Evolutionary conservation across 2,329 filamentous ascomycete genomes (phyloP).

Genomic region (Aspergillus amoenus): DNA sequence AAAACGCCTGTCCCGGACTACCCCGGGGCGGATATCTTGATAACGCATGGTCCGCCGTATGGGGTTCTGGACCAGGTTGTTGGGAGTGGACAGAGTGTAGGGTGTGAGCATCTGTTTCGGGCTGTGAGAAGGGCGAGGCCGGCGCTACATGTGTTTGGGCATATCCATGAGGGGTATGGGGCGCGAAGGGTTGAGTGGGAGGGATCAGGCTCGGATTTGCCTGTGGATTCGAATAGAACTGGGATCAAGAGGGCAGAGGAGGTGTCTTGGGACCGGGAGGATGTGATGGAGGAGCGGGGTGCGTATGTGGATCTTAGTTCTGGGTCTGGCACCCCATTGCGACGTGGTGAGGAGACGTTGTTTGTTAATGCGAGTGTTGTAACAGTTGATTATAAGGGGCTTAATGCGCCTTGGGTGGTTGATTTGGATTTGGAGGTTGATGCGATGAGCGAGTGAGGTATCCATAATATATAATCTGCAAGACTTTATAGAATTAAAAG

Average conservation of each 20-base stretch:
- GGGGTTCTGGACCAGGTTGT: constrained; percentile 49
- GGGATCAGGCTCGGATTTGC: constrained; percentile 11
- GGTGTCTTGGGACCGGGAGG: constrained; percentile 23
- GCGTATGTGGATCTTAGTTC: constrained; percentile 37
- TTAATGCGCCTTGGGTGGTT: constrained; percentile 57
- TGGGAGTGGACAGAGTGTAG: constrained; percentile 41
- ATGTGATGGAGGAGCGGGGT: constrained; percentile 31
- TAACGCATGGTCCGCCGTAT: constrained; percentile 62
- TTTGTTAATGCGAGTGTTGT: constrained; percentile 61
- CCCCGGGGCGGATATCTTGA: constrained; percentile 53
- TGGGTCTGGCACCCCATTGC: constrained; percentile 30
- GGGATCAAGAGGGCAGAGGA: neutral
- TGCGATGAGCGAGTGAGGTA: neutral
- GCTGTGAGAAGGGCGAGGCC: constrained; percentile 54
- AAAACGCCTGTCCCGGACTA: constrained; percentile 47
- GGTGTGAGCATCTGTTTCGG: constrained; percentile 55
- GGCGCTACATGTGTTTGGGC: constrained; percentile 60
- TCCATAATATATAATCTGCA: too few relatives aligned
- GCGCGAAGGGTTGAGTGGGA: constrained; percentile 37
- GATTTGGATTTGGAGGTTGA: constrained; percentile 46
- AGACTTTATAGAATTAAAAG: too few relatives aligned
- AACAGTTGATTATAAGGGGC: constrained; percentile 48
- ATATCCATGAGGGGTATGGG: constrained; percentile 60
- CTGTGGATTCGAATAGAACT: constrained; percentile 13
- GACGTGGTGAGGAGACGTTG: constrained; percentile 52